Conservation (phyloP, 108 stramenopile genomes). For the Pseudonitzschia multiseries region DNA sequence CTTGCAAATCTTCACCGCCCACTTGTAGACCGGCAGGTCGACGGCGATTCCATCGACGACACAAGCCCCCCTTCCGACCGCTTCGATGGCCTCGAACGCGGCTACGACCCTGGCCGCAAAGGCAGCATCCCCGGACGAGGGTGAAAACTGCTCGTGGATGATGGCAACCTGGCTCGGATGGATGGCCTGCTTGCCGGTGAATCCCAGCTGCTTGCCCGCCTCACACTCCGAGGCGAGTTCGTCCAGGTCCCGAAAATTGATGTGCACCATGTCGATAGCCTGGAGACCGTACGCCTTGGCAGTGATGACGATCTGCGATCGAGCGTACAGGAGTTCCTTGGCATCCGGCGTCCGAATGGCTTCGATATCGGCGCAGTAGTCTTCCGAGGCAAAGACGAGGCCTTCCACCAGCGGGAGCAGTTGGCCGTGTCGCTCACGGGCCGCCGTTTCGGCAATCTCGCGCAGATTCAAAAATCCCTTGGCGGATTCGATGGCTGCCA, state of each 20-base stretch:
- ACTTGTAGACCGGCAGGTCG: constrained; percentile 43
- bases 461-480: constrained; percentile 34
- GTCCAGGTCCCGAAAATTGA: constrained; percentile 37
- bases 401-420: constrained; percentile 25
- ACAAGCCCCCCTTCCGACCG: constrained; percentile 31
- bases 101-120: constrained; percentile 27
- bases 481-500: constrained; percentile 45
- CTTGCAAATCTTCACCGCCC: constrained; percentile 37
- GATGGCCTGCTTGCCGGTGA: constrained; percentile 47
- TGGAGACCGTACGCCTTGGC: constrained; percentile 41
- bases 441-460: constrained; percentile 30
- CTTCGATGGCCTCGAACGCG: constrained; percentile 27
- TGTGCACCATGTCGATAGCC: constrained; percentile 51
- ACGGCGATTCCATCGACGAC: constrained; percentile 43
- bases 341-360: constrained; percentile 28
- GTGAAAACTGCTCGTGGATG: constrained; percentile 33
- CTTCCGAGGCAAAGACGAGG: constrained; percentile 44
- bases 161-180: constrained; percentile 40
- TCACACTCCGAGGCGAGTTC: constrained; percentile 33
- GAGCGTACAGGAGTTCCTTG: constrained; percentile 34
- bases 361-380: constrained; percentile 41
- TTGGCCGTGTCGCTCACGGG: background rate
- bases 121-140: constrained; percentile 26
- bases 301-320: constrained; percentile 29
- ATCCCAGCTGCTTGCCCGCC: constrained; percentile 29